Percentiles rank a stretch among this genome's conserved stretches.
Conservation (phyloP, 2,329 filamentous ascomycete genomes). For the Rhexocercosporidium sp. region DNA sequence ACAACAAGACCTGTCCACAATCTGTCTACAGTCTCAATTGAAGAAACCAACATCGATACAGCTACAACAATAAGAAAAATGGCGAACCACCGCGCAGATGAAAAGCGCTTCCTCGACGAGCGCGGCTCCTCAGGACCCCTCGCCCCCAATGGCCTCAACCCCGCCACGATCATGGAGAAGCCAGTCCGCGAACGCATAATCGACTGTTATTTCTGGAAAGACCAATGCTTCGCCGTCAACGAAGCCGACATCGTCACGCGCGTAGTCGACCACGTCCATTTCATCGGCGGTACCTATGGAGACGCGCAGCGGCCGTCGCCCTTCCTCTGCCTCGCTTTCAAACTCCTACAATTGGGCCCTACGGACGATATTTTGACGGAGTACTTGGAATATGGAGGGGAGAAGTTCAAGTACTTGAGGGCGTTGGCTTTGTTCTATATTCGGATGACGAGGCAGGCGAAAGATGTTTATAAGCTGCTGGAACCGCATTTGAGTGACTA, state of each 20-base stretch:
- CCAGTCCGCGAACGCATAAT: slow-evolving; percentile 94
- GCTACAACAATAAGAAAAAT: slow-evolving; percentile 26
- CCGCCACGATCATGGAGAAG: slow-evolving; percentile 94
- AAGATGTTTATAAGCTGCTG: slow-evolving; percentile 78
- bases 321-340: slow-evolving; percentile 93
- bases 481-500: slow-evolving; percentile 85
- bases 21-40: neutral
- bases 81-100: slow-evolving; percentile 75
- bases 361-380: slow-evolving; percentile 77
- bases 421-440: slow-evolving; percentile 92
- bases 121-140: slow-evolving; percentile 79
- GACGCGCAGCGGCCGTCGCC: slow-evolving; percentile 84
- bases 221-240: slow-evolving; percentile 97
- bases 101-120: slow-evolving; percentile 83
- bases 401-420: slow-evolving; percentile 84
- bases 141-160: slow-evolving; percentile 87
- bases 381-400: slow-evolving; percentile 78
- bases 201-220: slow-evolving; percentile 97
- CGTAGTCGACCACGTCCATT: slow-evolving; percentile 79
- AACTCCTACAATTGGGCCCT: slow-evolving; percentile 87
- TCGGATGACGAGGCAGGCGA: slow-evolving; percentile 81
- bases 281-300: slow-evolving; percentile 88
- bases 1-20: too few species aligned
- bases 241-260: slow-evolving; percentile 83
- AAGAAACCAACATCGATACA: neutral